phyloP scores from a whole-genome alignment of 345 rosid genomes.

The Eucalyptus albens region DNA sequence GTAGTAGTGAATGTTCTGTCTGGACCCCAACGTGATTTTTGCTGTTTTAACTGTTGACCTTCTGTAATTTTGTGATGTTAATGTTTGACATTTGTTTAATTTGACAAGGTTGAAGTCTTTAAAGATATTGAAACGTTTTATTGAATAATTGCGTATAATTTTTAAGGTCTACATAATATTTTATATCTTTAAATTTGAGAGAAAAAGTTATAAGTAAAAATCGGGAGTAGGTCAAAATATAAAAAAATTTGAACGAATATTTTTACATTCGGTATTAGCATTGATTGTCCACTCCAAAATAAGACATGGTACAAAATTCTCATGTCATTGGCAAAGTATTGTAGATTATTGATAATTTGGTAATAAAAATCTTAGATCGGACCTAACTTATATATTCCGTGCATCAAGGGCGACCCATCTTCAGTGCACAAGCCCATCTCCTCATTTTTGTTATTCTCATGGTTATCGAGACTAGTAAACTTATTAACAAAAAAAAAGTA shows the following conservation, averaged over 20 bases:
- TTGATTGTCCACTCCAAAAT: neutral
- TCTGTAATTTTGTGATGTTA: neutral
- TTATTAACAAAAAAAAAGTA: neutral
- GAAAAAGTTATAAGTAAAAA: neutral
- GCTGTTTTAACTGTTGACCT: neutral
- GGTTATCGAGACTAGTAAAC: neutral
- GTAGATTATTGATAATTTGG: neutral
- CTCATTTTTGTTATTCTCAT: neutral
- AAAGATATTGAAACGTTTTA: neutral
- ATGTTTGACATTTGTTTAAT: neutral
- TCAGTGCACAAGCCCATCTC: neutral
- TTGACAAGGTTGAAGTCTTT: neutral
- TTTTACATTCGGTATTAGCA: neutral
- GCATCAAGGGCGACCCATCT: neutral
- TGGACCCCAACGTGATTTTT: neutral
- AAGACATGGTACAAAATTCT: neutral
- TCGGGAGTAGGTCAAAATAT: neutral
- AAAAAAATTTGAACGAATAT: neutral
- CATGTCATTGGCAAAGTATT: neutral
- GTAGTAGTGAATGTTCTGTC: neutral
- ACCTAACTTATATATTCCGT: no score
- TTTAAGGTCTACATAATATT: neutral
- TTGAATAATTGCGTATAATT: neutral
- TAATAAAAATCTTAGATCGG: neutral
- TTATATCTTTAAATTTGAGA: neutral